Evolutionary conservation across 768 basidiomycete genomes (phyloP), one percentile per base, ranked within the genome.

Genomic region (Dictyophora rubrovolvata): DNA sequence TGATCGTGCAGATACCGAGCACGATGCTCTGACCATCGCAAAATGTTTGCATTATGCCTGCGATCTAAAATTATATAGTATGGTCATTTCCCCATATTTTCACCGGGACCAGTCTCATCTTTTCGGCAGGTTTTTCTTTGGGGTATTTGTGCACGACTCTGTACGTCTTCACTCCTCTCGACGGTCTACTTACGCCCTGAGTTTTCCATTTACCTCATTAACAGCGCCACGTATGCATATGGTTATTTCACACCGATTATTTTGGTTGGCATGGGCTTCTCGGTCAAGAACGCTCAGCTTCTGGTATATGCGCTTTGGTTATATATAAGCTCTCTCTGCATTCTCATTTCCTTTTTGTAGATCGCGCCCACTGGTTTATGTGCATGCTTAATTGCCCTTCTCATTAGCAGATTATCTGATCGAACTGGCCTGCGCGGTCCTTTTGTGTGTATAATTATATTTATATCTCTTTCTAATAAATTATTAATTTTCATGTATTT

Each of bases 61-160:
- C 22, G 67, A 66, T 61, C 55, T 60, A 47, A 68, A 67, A 63
- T 61, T 69, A n/a, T 70, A 67, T 67, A 51, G 56, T 58, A 28
- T 12, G 17, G 6, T 14, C 46, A 46, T 56, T 17, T 23, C n/a
- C n/a, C n/a, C n/a, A n/a, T n/a, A n/a, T n/a, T n/a, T n/a, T n/a
- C n/a, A n/a, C n/a, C n/a, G n/a, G n/a, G n/a, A 11, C n/a, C 33
- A n/a, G 11, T 23, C 7, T 34, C 23, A 16, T 22, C 55, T 1
- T 20, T 12, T 17, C 20, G 10, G 28, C 37, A 58, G 56, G 56
- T 51, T 58, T 58, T 28, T 48, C 48, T 10, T 12, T 58, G 16
- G 56, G 48, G 10, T 58, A 58, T 34, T 35, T 58, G 9, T 51
- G 48, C 49, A 58, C 56, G n/a, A 58, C 56, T 18, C 48, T 37